A percentile compares a stretch with the other conserved stretches of the same genome.
These are phyloP conservation scores for Pestalotiopsis sp. DNA, from an alignment of 2,329 filamentous ascomycete species.

Conservation along the genomic window DNA sequence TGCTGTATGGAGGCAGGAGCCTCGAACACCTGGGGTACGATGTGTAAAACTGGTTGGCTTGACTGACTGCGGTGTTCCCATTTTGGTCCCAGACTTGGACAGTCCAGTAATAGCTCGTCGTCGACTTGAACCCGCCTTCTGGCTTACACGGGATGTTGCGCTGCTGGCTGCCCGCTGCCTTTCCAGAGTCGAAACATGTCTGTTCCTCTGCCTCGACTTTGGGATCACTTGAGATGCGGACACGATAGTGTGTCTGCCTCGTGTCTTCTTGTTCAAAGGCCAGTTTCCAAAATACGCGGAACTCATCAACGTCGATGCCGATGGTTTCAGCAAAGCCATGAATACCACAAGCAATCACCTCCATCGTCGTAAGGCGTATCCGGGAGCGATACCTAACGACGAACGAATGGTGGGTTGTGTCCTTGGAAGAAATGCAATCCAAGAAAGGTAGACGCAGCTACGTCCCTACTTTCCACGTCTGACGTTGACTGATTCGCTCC, in stretches of 20 bases:
- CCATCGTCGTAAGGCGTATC: conserved; percentile 21
- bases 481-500: background rate
- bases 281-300: conserved; percentile 39
- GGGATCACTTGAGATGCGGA: conserved; percentile 9
- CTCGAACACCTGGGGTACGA: conserved; percentile 37
- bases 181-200: background rate
- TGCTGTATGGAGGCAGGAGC: conserved; percentile 41
- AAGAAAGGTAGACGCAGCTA: background rate
- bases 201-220: background rate
- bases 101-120: conserved; percentile 38
- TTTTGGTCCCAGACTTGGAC: conserved; percentile 40
- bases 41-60: conserved; percentile 39
- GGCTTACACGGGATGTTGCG: background rate
- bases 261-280: conserved; percentile 31
- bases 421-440: background rate
- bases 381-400: background rate
- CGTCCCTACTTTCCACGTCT: background rate
- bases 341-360: conserved; percentile 37
- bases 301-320: conserved; percentile 40
- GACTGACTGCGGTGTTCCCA: conserved; percentile 27
- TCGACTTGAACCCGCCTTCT: conserved; percentile 37
- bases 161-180: background rate
- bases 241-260: conserved; percentile 33
- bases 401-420: background rate
- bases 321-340: conserved; percentile 41